Conservation (phyloP, 2,329 filamentous ascomycete species). For the Endothia cerciana region DNA sequence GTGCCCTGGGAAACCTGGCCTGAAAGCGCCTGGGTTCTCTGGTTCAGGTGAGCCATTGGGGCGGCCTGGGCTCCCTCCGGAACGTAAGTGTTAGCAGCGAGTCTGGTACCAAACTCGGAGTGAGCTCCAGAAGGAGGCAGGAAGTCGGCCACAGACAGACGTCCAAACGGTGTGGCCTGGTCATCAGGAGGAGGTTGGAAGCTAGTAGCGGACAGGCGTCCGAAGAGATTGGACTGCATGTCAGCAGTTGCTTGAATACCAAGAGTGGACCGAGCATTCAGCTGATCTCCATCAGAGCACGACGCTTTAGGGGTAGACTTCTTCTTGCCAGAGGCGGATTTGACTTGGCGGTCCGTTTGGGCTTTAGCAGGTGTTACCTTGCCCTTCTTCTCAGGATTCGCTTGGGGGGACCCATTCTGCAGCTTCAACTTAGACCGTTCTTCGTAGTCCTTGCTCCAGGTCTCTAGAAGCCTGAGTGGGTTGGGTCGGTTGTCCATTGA, state of each 20-base stretch:
- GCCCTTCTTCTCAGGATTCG: neutral
- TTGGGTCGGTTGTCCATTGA: neutral
- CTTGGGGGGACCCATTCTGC: neutral
- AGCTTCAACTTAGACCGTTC: too few relatives aligned
- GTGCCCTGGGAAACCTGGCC: neutral
- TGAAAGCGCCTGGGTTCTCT: neutral
- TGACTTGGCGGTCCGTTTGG: neutral
- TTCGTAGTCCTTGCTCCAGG: neutral
- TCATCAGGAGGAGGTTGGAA: neutral
- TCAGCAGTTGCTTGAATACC: neutral
- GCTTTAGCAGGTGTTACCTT: neutral
- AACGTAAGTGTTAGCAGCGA: neutral
- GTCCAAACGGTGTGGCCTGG: neutral
- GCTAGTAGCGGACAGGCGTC: neutral
- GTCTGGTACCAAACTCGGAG: neutral
- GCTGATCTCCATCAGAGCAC: neutral
- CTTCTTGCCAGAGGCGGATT: neutral
- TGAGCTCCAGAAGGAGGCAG: neutral
- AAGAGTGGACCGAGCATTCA: neutral
- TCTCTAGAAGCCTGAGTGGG: neutral
- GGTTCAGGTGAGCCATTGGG: neutral
- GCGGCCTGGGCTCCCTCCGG: neutral
- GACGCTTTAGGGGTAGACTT: neutral
- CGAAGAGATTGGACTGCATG: neutral
- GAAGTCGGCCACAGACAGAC: neutral